phyloP scores from a whole-genome alignment of 179 eudicot genomes.

The Amaranthus tricolor region DNA sequence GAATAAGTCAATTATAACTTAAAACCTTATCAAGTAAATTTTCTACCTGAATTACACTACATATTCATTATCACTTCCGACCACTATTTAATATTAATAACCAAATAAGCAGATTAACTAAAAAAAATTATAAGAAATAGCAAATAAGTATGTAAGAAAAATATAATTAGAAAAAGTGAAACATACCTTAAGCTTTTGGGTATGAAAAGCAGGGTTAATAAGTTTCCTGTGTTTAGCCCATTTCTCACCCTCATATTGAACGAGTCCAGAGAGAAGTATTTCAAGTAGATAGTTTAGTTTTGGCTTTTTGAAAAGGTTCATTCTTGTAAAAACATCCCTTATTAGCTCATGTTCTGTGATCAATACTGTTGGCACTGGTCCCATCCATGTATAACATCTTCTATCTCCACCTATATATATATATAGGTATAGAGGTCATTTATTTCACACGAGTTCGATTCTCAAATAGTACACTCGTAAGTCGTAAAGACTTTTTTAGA shows the following conservation, averaged over 20 bases:
- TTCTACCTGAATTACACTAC: too few relatives aligned
- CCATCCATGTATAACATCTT: constrained; percentile 20
- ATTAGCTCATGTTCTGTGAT: constrained; percentile 19
- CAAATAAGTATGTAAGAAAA: not conserved
- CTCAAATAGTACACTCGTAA: not conserved
- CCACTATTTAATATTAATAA: not conserved
- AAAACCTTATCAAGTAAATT: too few relatives aligned
- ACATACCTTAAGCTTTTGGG: constrained; percentile 19
- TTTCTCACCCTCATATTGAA: constrained; percentile 25
- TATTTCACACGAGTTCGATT: not conserved
- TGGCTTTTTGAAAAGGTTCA: constrained; percentile 22
- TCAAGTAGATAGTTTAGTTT: constrained; percentile 11
- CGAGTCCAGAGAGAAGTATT: constrained; percentile 18
- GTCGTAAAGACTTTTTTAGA: not conserved
- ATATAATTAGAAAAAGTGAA: too few relatives aligned
- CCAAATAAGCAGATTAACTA: too few relatives aligned
- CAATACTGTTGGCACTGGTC: constrained; percentile 20
- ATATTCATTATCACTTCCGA: not conserved
- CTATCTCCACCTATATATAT: not conserved
- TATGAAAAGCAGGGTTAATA: constrained; percentile 25
- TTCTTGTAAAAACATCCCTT: constrained; percentile 17
- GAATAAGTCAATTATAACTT: too few relatives aligned
- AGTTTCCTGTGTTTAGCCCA: constrained; percentile 28
- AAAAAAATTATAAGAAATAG: too few relatives aligned
- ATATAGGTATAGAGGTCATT: not conserved